Conservation (phyloP, 176 grass and related monocot genomes). For the Eleusine coracana region DNA sequence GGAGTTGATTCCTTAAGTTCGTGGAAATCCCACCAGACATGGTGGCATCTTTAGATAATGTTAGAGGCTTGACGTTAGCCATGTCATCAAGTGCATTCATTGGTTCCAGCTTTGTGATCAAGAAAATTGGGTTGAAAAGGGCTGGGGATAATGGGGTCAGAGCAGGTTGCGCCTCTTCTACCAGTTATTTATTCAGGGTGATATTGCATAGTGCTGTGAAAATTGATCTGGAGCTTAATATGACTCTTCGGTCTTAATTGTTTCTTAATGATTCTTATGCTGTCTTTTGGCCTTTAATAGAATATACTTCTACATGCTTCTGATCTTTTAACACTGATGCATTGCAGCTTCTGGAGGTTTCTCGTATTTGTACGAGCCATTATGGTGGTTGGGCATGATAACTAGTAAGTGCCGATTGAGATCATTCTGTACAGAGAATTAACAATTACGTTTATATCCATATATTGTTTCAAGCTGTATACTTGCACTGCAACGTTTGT, state of each 20-base stretch:
- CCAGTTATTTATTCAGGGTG: slow-evolving; percentile 26
- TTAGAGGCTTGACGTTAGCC: slow-evolving; percentile 70
- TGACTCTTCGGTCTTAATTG: background rate
- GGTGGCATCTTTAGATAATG: slow-evolving; percentile 69
- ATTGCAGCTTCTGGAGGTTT: slow-evolving; percentile 74
- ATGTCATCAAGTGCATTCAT: slow-evolving; percentile 89
- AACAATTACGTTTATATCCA: background rate
- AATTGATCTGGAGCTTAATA: background rate
- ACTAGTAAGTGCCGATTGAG: slow-evolving; percentile 68
- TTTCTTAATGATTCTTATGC: background rate
- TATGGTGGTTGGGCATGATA: slow-evolving; percentile 92
- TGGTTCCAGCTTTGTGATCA: slow-evolving; percentile 92
- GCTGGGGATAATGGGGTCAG: slow-evolving; percentile 63
- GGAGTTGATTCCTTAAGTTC: slow-evolving; percentile 27
- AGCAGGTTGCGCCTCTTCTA: slow-evolving; percentile 65
- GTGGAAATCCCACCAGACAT: slow-evolving; percentile 33
- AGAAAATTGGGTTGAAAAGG: slow-evolving; percentile 86
- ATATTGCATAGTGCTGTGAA: background rate
- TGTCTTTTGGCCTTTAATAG: slow-evolving; percentile 23
- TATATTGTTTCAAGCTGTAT: background rate
- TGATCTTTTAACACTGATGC: slow-evolving; percentile 28
- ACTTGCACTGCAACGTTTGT: slow-evolving; percentile 8
- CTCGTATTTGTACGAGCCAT: slow-evolving; percentile 73
- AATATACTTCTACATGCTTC: slow-evolving; percentile 4
- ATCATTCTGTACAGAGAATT: background rate